Percentiles rank a stretch among this genome's conserved stretches.
phyloP scores from a whole-genome alignment of 495 filamentous ascomycete genomes.

The Echria macrotheca region DNA sequence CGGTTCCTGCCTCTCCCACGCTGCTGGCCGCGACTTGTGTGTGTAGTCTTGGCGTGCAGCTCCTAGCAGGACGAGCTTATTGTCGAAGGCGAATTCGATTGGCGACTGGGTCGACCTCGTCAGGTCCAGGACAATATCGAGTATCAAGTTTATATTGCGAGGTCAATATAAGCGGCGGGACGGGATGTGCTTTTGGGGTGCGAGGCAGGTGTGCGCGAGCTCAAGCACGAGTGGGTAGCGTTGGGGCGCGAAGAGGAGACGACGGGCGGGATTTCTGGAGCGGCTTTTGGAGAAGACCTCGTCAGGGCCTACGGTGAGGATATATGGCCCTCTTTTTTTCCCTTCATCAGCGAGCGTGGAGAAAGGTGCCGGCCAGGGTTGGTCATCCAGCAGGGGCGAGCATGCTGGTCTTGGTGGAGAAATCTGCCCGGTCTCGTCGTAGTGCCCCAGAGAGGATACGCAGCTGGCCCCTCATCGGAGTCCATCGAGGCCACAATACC shows the following conservation, averaged over 20 bases:
- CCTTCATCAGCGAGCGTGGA: constrained; percentile 14
- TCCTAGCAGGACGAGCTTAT: constrained; percentile 29
- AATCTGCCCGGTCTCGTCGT: constrained; percentile 20
- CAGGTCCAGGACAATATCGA: constrained; percentile 33
- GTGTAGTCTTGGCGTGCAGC: constrained; percentile 34
- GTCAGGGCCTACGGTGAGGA: constrained; percentile 27
- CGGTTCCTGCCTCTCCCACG: constrained; percentile 30
- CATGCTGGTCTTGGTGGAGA: constrained; percentile 28
- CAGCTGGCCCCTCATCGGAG: neutral
- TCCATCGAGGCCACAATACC: constrained; percentile 9
- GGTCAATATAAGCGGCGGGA: constrained; percentile 37
- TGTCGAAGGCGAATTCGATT: constrained; percentile 26
- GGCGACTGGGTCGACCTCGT: constrained; percentile 22
- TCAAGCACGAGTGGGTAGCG: constrained; percentile 15
- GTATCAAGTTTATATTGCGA: constrained; percentile 34
- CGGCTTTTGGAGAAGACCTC: constrained; percentile 12
- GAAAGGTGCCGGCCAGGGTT: constrained; percentile 20
- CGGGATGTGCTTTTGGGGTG: constrained; percentile 25
- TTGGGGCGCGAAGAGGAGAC: constrained; percentile 13
- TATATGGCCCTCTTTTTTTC: constrained; percentile 28
- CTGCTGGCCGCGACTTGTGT: constrained; percentile 25
- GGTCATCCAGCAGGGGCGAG: constrained; percentile 24
- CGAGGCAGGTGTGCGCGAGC: constrained; percentile 12
- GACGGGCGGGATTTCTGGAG: constrained; percentile 22
- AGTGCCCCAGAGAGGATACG: constrained; percentile 9